A percentile compares a stretch with the other conserved stretches of the same genome.
phyloP scores from a whole-genome alignment of 805 yeast species.

The Saturnispora saitoi region DNA sequence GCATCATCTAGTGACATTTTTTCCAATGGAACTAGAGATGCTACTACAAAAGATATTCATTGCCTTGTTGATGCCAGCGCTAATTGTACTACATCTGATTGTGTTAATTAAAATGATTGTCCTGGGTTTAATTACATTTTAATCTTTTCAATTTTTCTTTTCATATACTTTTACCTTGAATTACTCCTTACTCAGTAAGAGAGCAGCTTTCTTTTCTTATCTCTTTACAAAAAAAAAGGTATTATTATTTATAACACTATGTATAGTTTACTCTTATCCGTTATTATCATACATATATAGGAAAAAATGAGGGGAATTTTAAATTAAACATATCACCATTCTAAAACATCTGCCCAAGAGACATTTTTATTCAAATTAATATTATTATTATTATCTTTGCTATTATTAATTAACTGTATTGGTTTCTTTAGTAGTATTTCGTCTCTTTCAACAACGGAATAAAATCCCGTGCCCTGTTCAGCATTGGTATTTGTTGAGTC shows the following conservation, averaged over 20 bases:
- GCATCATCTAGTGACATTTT: slow-evolving; percentile 8
- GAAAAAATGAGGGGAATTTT: not conserved
- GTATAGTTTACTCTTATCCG: not conserved
- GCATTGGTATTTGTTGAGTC: not conserved
- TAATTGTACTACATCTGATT: slow-evolving; percentile 40
- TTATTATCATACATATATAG: slow-evolving; percentile 23
- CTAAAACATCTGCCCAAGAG: slow-evolving; percentile 26
- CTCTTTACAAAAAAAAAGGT: not conserved
- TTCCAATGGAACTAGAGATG: slow-evolving; percentile 15
- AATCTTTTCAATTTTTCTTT: not conserved
- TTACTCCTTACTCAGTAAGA: not conserved
- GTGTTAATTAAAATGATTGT: slow-evolving; percentile 22
- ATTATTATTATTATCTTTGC: not conserved
- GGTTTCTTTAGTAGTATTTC: slow-evolving; percentile 16
- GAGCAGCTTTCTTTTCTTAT: not conserved
- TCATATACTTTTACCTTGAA: not conserved
- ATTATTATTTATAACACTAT: not conserved
- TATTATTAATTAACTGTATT: slow-evolving; percentile 1
- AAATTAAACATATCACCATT: slow-evolving; percentile 20
- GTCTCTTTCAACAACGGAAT: slow-evolving; percentile 22
- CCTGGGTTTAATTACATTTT: too few relatives aligned
- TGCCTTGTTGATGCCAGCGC: slow-evolving; percentile 47
- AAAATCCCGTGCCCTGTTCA: slow-evolving; percentile 21
- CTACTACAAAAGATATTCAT: slow-evolving; percentile 26
- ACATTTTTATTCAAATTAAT: slow-evolving; percentile 17